Percentiles rank a stretch among this genome's conserved stretches.
Conservation (phyloP, 2,329 filamentous ascomycete species). For the Mollisia scopiformis region DNA sequence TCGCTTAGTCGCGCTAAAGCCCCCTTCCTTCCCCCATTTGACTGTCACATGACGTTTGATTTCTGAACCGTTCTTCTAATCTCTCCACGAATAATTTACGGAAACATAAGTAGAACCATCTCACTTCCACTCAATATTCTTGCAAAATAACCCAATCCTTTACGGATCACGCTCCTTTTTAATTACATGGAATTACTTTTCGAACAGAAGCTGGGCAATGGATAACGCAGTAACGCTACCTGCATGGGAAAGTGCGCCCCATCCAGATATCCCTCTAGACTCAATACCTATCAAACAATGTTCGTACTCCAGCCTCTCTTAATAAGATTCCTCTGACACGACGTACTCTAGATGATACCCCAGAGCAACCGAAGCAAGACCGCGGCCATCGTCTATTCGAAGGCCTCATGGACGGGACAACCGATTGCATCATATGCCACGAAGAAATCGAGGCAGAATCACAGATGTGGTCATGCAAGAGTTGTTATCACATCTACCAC, state of each 20-base stretch:
- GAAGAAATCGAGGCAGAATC: neutral
- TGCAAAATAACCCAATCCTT: neutral
- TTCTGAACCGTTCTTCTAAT: neutral
- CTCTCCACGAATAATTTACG: neutral
- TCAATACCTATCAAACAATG: neutral
- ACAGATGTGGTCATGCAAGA: conserved; percentile 1
- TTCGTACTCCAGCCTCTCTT: neutral
- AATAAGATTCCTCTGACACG: neutral
- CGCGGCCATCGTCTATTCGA: neutral
- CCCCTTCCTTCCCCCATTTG: no score
- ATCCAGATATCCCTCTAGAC: neutral
- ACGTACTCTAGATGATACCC: neutral
- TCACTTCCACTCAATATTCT: neutral
- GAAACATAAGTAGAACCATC: neutral
- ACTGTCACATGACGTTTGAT: neutral
- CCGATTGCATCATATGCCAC: neutral
- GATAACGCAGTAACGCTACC: neutral
- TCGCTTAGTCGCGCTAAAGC: neutral
- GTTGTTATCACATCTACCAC: conserved; percentile 1
- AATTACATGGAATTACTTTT: no score
- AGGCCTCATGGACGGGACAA: neutral
- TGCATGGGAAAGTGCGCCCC: neutral
- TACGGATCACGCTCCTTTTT: neutral
- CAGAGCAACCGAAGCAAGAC: neutral
- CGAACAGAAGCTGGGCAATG: neutral